These are phyloP conservation scores for Vigna hirtella DNA, from an alignment of 306 rosid genomes.

Conservation along the genomic window DNA sequence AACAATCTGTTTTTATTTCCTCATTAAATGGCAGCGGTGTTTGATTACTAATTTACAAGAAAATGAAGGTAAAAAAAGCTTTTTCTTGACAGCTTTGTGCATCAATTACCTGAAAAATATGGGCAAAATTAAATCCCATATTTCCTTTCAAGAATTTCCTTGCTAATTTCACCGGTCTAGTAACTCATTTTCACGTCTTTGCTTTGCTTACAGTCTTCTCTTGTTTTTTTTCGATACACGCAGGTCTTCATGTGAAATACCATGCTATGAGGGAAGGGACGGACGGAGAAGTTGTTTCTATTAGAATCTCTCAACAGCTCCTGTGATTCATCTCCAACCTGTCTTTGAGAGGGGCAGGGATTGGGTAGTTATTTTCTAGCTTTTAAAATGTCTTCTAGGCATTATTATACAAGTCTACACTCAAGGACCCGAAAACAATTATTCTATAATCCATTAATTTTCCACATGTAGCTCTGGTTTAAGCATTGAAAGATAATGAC, in stretches of 20 bases:
- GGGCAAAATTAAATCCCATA: slow-evolving; percentile 8
- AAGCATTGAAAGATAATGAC: slow-evolving; percentile 11
- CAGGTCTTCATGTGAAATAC: slow-evolving; percentile 93
- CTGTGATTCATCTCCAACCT: slow-evolving; percentile 55
- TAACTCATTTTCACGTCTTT: slow-evolving; percentile 4
- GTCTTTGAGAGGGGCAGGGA: neutral
- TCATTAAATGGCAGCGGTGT: slow-evolving; percentile 66
- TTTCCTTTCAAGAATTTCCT: slow-evolving; percentile 31
- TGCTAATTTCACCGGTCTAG: slow-evolving; percentile 12
- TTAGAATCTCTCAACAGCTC: slow-evolving; percentile 95
- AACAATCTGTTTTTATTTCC: slow-evolving; percentile 39
- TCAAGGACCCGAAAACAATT: slow-evolving; percentile 7
- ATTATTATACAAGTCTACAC: slow-evolving; percentile 41
- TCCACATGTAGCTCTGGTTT: slow-evolving; percentile 36
- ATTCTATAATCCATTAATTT: slow-evolving; percentile 29
- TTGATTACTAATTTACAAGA: slow-evolving; percentile 91
- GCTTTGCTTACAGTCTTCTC: slow-evolving; percentile 7
- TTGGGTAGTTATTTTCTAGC: slow-evolving; percentile 31
- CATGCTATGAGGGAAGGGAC: slow-evolving; percentile 88
- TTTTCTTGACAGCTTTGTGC: slow-evolving; percentile 21
- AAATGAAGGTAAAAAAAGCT: slow-evolving; percentile 70
- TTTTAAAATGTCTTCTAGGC: slow-evolving; percentile 31
- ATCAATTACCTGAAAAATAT: slow-evolving; percentile 38
- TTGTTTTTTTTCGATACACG: slow-evolving; percentile 22
- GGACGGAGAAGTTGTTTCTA: slow-evolving; percentile 81